Percentiles rank a stretch among this genome's conserved stretches.
Conservation (phyloP, 148 eudicot species). For the Mesembryanthemum crystallinum region DNA sequence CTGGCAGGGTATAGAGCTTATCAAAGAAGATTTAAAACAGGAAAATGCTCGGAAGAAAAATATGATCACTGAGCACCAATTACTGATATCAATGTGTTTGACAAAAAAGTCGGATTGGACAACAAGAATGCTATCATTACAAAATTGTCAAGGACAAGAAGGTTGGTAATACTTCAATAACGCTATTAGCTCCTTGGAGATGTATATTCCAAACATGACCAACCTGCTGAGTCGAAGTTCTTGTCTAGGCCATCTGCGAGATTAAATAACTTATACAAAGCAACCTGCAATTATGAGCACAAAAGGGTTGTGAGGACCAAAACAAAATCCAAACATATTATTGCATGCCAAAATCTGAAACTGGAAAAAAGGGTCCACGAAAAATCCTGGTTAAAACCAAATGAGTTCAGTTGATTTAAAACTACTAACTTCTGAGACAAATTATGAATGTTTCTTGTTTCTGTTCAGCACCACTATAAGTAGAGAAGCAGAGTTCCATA, state of each 20-base stretch:
- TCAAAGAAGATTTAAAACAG: too few species aligned
- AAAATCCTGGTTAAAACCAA: neutral
- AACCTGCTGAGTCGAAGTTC: neutral
- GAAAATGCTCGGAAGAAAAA: too few species aligned
- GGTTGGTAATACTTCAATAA: neutral
- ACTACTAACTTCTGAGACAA: neutral
- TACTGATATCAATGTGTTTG: neutral
- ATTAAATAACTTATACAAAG: neutral
- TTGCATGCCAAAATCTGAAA: neutral
- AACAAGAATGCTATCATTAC: conserved; percentile 3
- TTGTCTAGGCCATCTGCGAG: neutral
- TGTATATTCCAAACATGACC: neutral
- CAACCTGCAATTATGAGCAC: neutral
- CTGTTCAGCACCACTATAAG: neutral
- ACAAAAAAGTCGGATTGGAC: neutral
- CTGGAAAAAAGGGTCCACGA: neutral
- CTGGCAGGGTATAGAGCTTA: too few species aligned
- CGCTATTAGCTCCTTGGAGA: neutral
- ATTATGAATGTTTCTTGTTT: neutral
- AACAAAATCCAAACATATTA: too few species aligned
- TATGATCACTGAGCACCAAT: neutral
- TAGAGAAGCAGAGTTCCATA: too few species aligned
- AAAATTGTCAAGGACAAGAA: neutral
- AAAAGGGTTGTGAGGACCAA: neutral
- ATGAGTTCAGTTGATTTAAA: neutral